Evolutionary conservation across 192 early-diverging fungal genomes (phyloP), one percentile per base, ranked within the genome.

Genomic region (Podila minutissima): DNA sequence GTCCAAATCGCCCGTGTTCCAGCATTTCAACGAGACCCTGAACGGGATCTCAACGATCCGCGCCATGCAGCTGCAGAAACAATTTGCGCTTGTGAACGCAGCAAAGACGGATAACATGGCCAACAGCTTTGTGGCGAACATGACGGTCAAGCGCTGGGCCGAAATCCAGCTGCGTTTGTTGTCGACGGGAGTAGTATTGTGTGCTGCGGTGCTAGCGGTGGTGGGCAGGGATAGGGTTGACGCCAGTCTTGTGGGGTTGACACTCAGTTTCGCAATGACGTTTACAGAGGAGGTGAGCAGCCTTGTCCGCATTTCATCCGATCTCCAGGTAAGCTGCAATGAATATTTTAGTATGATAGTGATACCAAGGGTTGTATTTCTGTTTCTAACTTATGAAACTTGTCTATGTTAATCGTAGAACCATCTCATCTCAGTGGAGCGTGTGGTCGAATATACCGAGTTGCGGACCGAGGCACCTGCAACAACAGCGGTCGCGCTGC

Each of bases 181-280:
- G 69, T 92, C 94, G 22, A 78, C 75, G 1, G 24, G 67, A 26
- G 65, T 78, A 1, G 22, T 71, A 48, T 35, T 78, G 9, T 62
- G 64, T 57, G 65, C 69, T 1, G 61, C 75, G 1, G 33, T 78
- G 15, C 67, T 78, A 32, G 69, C 69, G 0, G 75, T 78, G n/a
- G 37, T 78, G 19, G 69, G 65, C 8, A 58, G 75, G 5, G 55
- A 41, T 2, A 11, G 74, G 32, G 84, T 97, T 35, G 90, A 94
- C 64, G 89, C 96, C 3, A 95, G 95, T 33, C 84, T 95, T 75
- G 94, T 95, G 17, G 97, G 95, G 37, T 88, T 98, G 59, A 87
- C 89, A n/a, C 83, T 98, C 19, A 90, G 91, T 71, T 97, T 96
- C 68, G 88, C 97, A 0, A 75, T 95, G 17, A 88, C 90, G 48